Evolutionary conservation across 306 rosid species (phyloP), one percentile per base, ranked within the genome.

Genomic region (Prunus dulcis): DNA sequence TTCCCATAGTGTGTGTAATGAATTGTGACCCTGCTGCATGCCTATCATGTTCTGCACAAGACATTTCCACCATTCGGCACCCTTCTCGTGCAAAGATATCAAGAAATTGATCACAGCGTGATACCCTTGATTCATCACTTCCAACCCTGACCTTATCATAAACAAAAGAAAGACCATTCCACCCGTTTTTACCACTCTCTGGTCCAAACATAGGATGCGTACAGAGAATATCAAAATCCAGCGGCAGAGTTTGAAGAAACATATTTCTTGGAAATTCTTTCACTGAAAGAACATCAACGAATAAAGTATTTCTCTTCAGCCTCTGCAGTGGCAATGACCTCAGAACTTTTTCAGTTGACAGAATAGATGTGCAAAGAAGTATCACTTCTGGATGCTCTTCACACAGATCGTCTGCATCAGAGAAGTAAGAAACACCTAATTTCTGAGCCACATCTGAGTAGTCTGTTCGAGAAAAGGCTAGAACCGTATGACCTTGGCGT

Each of bases 201-300:
- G 98, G 97, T 64, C 98, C 98, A 75, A 93, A 93, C 98, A 93
- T 93, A 34, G 98, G 98, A 78, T 93, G 98, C 0, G 96, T 88
- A 77, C 98, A 93, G 50, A 93, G 94, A 74, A 93, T 71, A 73
- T 93, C 97, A 78, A 88, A 93, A 25, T 87, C 52, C 45, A 71
- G 83, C 6, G 93, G 93, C 78, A 93, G 81, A 67, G 77, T 69
- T 25, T 87, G 89, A 84, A 93, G 88, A 85, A 93, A 91, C 78
- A 93, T 71, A 67, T 61, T 91, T 78, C 87, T 90, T 17, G 97
- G 98, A 76, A 90, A 90, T 76, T 91, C 98, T 80, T 93, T 93
- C 76, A 90, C 98, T 2, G 97, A 93, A 62, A 93, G 93, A 17
- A 93, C 98, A 82, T 93, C 98, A 30, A 93, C 98, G 78, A 93